Conservation (phyloP, 345 rosid genomes). For the Eucalyptus sp. region DNA sequence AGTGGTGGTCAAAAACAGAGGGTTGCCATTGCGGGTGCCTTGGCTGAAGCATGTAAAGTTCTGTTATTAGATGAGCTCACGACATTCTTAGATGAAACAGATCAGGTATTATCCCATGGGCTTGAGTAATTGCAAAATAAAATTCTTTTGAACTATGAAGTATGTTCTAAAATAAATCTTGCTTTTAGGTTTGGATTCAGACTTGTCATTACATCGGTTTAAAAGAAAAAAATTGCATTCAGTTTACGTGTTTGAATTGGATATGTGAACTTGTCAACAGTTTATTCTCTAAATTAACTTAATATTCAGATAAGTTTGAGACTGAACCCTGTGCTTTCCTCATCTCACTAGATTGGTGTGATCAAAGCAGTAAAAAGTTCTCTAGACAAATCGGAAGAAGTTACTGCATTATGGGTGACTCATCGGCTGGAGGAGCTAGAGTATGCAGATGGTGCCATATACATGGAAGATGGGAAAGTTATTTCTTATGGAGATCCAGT, state of each 20-base stretch:
- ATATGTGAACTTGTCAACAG: neutral
- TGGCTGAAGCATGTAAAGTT: constrained; percentile 91
- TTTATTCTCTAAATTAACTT: neutral
- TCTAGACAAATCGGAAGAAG: constrained; percentile 43
- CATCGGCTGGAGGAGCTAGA: constrained; percentile 89
- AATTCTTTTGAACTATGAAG: neutral
- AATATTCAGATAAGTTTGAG: neutral
- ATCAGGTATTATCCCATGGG: constrained; percentile 38
- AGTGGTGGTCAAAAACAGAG: constrained; percentile 98
- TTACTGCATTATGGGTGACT: constrained; percentile 89
- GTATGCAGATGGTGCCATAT: constrained; percentile 82
- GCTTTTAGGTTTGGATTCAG: neutral
- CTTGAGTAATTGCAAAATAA: neutral
- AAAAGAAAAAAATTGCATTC: neutral
- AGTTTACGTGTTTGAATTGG: neutral
- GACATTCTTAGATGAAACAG: constrained; percentile 75
- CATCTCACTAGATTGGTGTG: constrained; percentile 55
- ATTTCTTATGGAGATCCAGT: constrained; percentile 52
- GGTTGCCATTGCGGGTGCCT: constrained; percentile 93
- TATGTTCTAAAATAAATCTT: neutral
- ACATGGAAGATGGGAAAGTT: constrained; percentile 80
- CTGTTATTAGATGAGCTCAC: constrained; percentile 88
- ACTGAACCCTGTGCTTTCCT: neutral
- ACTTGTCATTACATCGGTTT: neutral
- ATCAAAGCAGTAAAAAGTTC: constrained; percentile 64